These are phyloP conservation scores for Trichoderma lentiforme DNA, from an alignment of 2,329 filamentous ascomycete species.

Conservation along the genomic window DNA sequence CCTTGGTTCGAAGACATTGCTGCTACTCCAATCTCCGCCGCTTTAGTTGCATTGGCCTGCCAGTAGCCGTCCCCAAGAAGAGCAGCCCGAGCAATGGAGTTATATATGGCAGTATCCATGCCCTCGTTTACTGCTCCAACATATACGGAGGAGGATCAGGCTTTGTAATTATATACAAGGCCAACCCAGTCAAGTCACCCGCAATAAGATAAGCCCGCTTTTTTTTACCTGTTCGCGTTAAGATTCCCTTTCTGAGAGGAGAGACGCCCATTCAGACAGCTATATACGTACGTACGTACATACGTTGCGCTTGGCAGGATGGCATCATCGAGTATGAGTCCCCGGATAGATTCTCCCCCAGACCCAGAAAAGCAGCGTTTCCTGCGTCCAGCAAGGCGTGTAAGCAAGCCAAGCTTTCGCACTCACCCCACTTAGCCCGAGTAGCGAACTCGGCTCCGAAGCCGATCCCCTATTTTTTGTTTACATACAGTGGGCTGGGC, in stretches of 20 bases:
- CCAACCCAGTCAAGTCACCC: neutral
- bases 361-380: neutral
- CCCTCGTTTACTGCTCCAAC: neutral
- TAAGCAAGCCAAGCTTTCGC: neutral
- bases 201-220: neutral
- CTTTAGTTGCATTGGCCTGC: neutral
- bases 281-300: neutral
- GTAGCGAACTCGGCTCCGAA: neutral
- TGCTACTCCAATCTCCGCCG: neutral
- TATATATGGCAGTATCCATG: conserved; percentile 4
- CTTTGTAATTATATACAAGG: neutral
- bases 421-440: neutral
- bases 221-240: neutral
- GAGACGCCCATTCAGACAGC: neutral
- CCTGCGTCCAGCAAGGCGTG: neutral
- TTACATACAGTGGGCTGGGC: neutral
- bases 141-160: neutral
- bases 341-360: neutral
- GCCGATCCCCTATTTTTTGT: neutral
- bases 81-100: neutral
- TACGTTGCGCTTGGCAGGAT: neutral
- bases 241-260: neutral
- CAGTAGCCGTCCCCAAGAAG: neutral
- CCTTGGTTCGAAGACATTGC: neutral
- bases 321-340: neutral